Base-by-base conservation (phyloP, 1,284 basidiomycete genomes). In the Trichosporon faecale region DNA sequence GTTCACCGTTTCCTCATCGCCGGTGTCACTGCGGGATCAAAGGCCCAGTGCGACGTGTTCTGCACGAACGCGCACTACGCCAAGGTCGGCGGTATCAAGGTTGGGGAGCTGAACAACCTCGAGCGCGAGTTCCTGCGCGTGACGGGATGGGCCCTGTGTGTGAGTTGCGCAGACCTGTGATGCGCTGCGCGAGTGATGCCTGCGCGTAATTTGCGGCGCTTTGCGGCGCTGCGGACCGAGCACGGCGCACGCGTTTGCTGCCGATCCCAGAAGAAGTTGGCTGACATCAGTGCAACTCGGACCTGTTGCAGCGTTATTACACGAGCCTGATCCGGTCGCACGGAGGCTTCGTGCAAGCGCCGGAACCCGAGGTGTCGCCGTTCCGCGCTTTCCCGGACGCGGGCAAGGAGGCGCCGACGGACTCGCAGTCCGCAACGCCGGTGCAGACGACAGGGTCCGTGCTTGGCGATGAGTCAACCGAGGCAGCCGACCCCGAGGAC, bases 1-100 rank as follows among this genome's bases (percentile, higher is more conserved):
- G 94, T 94, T 77, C 95, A 97, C 85, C 93, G 94, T 68, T 97
- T 97, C 85, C 87, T 95, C 79, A 96, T 96, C 84, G 88, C 94
- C 66, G 89, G 93, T 75, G 90, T 95, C 79, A 89, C 91, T 49
- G 90, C 95, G 68, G 90, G 92, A 69, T 91, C 89, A 83, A 97
- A 98, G 84, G 92, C 93, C 1, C 88, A 96, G 67, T 95, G 92
- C 83, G 95, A 98, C 84, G 89, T 90, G 21, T 97, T 97, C 82
- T 95, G 92, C 85, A 93, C 92, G 61, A 97, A 97, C 82, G 88
- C 88, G 66, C 89, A 94, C 78, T 97, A 97, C 84, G 93, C 95
- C 33, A 92, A 91, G 85, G 94, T 98, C 44, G 95, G 95, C 74
- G 95, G 95, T 66, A 94, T 97, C 80, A 90, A 92, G 75, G 86